Conservation (phyloP, 208 protist species). For the Phytomonas serpens region DNA sequence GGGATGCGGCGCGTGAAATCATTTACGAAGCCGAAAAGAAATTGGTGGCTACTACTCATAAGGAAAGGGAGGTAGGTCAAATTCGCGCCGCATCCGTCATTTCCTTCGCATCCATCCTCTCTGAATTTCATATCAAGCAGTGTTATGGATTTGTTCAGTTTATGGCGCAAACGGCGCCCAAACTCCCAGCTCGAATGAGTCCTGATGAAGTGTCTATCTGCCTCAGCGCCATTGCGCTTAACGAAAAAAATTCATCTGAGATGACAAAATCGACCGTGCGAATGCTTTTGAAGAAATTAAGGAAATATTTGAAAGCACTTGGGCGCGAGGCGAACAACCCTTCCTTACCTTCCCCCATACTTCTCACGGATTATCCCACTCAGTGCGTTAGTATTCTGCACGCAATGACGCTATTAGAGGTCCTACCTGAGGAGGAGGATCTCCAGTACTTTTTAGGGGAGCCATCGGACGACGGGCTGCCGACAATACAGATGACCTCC, state of each 20-base stretch:
- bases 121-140: background rate
- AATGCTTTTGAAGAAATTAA: background rate
- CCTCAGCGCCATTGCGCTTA: background rate
- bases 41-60: background rate
- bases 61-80: background rate
- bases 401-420: constrained; percentile 43
- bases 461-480: constrained; percentile 19
- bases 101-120: constrained; percentile 1
- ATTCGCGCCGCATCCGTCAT: background rate
- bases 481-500: constrained; percentile 7
- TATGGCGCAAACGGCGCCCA: background rate
- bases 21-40: background rate
- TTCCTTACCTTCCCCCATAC: background rate
- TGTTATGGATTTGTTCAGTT: constrained; percentile 7
- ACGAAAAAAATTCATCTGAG: background rate
- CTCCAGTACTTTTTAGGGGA: constrained; percentile 13
- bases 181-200: background rate
- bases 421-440: constrained; percentile 21
- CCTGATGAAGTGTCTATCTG: background rate
- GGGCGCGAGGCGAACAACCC: background rate
- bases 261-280: background rate
- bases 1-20: constrained; percentile 20
- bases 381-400: constrained; percentile 44
- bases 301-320: background rate
- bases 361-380: constrained; percentile 24